A percentile compares a stretch with the other conserved stretches of the same genome.
phyloP scores from a whole-genome alignment of 148 eudicot species.

The Pharnaceum exiguum region DNA sequence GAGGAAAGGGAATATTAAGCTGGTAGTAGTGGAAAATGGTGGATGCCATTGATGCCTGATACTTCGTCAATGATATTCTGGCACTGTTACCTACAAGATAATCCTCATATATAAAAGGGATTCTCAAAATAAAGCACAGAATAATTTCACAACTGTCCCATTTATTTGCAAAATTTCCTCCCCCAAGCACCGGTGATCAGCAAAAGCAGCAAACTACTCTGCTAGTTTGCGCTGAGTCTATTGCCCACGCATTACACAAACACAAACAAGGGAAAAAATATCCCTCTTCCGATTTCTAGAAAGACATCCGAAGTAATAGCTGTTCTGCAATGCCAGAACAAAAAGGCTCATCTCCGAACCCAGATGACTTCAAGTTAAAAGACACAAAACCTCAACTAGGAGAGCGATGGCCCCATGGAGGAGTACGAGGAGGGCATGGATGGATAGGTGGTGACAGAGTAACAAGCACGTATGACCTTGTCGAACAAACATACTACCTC shows the following conservation, averaged over 20 bases:
- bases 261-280: background rate
- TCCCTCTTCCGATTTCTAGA: background rate
- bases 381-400: constrained; percentile 74
- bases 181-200: too few species aligned
- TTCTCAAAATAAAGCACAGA: background rate
- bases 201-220: too few species aligned
- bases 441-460: constrained; percentile 36
- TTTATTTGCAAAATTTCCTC: background rate
- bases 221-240: background rate
- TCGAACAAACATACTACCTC: constrained; percentile 35
- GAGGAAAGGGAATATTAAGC: constrained; percentile 26
- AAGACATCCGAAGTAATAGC: background rate
- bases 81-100: background rate
- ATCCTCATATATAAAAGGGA: background rate
- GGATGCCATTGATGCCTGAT: constrained; percentile 12
- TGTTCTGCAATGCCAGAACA: constrained; percentile 18
- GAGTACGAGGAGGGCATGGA: constrained; percentile 57
- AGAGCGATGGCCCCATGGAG: constrained; percentile 83
- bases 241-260: too few species aligned
- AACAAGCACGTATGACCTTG: constrained; percentile 43
- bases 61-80: constrained; percentile 14
- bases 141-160: background rate
- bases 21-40: constrained; percentile 20
- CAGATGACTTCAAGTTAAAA: constrained; percentile 58
- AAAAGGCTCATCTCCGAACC: constrained; percentile 22